Percentiles rank a stretch among this genome's conserved stretches.
Conservation (phyloP, 192 early-diverging fungal species). For the Coemansia sp. region DNA sequence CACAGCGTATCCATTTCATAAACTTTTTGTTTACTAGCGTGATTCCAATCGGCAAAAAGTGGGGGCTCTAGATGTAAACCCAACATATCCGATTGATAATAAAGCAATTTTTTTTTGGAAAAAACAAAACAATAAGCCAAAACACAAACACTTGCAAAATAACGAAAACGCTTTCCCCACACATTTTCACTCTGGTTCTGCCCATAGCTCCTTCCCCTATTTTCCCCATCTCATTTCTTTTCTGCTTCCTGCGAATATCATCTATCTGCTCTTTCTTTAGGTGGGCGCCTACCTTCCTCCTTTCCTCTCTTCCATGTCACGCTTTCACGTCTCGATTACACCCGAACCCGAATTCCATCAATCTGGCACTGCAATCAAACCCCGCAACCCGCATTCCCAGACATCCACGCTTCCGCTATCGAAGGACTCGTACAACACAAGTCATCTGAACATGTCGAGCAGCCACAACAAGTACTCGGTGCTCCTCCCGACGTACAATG, state of each 20-base stretch:
- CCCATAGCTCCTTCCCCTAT: not conserved
- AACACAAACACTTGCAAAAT: no score
- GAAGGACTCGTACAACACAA: conserved; percentile 10
- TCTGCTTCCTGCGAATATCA: not conserved
- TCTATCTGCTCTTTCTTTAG: not conserved
- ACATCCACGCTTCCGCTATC: conserved; percentile 33
- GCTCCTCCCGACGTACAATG: conserved; percentile 98
- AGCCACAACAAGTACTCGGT: conserved; percentile 77
- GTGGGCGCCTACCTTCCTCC: not conserved
- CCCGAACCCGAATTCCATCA: conserved; percentile 47
- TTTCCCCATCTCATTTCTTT: not conserved
- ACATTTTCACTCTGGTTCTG: no score
- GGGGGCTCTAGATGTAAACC: no score
- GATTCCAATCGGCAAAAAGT: no score
- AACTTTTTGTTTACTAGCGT: no score
- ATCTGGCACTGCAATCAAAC: conserved; percentile 24
- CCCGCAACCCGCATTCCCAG: conserved; percentile 9
- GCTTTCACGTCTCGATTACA: conserved; percentile 53
- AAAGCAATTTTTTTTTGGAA: no score
- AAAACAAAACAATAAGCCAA: no score
- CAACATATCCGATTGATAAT: no score
- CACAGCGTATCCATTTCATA: no score
- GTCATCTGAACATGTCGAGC: conserved; percentile 34
- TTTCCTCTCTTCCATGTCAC: conserved; percentile 34
- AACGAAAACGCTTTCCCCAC: no score